Evolutionary conservation across 805 yeast species (phyloP).

Genomic region (Blastobotrys muscicola): DNA sequence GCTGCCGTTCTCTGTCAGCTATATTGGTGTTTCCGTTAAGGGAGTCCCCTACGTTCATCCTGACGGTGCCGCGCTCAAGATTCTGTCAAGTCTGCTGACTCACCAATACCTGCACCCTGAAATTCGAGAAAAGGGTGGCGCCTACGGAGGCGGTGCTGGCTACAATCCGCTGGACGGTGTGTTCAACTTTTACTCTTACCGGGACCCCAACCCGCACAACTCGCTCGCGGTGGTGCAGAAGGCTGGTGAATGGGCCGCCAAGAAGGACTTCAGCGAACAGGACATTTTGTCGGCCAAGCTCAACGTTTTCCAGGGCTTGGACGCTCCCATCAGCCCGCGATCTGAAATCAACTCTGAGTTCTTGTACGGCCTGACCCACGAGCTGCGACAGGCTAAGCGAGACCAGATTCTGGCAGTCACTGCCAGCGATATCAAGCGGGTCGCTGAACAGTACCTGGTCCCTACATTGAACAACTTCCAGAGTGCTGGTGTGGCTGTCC

Average conservation of each 20-base stretch:
- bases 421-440: constrained; percentile 52
- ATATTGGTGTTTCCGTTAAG: constrained; percentile 54
- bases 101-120: constrained; percentile 81
- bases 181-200: constrained; percentile 76
- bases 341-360: constrained; percentile 65
- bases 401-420: constrained; percentile 58
- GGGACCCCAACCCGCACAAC: constrained; percentile 81
- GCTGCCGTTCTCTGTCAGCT: constrained; percentile 84
- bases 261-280: constrained; percentile 43
- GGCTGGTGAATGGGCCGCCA: constrained; percentile 41
- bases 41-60: constrained; percentile 59
- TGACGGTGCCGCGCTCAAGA: constrained; percentile 82
- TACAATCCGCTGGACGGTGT: constrained; percentile 76
- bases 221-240: constrained; percentile 52
- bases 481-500: constrained; percentile 8
- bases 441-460: constrained; percentile 53
- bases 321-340: constrained; percentile 77
- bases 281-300: constrained; percentile 87
- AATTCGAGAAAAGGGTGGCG: constrained; percentile 92
- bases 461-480: constrained; percentile 3
- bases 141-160: constrained; percentile 91
- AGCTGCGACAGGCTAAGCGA: constrained; percentile 73
- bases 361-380: constrained; percentile 62
- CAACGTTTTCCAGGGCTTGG: constrained; percentile 82
- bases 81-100: constrained; percentile 69